phyloP scores from a whole-genome alignment of 1,284 basidiomycete species.

The Cutaneotrichosporon cutaneum region DNA sequence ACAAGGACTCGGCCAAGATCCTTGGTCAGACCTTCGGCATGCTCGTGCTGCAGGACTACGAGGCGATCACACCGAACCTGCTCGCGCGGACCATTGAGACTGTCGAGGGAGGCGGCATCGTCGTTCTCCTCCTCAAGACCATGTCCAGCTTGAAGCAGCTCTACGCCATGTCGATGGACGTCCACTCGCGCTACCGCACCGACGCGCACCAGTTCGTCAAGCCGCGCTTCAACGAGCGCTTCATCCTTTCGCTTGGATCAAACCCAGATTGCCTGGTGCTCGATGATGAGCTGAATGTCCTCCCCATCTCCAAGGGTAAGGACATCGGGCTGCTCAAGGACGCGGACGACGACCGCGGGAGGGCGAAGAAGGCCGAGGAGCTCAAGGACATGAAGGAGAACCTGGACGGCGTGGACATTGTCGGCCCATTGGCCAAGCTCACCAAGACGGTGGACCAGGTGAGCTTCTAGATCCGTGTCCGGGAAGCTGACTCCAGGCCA shows the following conservation, averaged over 20 bases:
- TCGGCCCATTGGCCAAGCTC: constrained; percentile 87
- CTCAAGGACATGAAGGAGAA: constrained; percentile 78
- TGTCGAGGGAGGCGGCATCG: constrained; percentile 92
- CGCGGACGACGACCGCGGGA: constrained; percentile 45
- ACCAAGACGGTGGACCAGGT: constrained; percentile 89
- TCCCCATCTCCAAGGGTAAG: constrained; percentile 94
- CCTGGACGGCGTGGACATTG: constrained; percentile 78
- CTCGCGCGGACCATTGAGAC: constrained; percentile 97
- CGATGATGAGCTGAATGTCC: constrained; percentile 96
- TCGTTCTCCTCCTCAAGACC: constrained; percentile 88
- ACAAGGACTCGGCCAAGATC: constrained; percentile 94
- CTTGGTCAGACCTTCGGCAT: constrained; percentile 98
- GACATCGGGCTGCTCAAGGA: constrained; percentile 65
- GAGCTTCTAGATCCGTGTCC: constrained; percentile 14
- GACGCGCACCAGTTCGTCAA: constrained; percentile 85
- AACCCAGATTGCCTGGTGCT: constrained; percentile 88
- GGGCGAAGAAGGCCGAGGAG: constrained; percentile 57
- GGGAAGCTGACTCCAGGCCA: constrained; percentile 55
- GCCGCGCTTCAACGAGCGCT: constrained; percentile 97
- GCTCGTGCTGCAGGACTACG: constrained; percentile 97
- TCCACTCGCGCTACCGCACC: constrained; percentile 88
- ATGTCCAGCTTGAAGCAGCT: constrained; percentile 93
- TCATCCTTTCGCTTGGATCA: constrained; percentile 88
- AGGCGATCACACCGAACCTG: constrained; percentile 96
- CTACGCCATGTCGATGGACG: constrained; percentile 97